Evolutionary conservation across 2,329 filamentous ascomycete species (phyloP), one percentile per base, ranked within the genome.

Genomic region (Ascocoryne sarcoides): DNA sequence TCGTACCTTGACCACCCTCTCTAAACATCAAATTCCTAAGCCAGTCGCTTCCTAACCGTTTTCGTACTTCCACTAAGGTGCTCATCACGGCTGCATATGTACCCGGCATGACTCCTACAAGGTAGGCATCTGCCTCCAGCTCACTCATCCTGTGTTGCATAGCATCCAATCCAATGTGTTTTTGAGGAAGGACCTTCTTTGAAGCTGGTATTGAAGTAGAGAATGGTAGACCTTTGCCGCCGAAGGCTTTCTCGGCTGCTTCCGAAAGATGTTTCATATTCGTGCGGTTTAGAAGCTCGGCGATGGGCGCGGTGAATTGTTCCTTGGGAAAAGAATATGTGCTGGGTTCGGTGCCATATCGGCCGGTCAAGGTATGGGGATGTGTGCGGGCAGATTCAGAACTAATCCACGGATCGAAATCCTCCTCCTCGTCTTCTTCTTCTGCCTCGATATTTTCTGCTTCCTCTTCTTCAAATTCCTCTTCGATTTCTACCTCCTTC

Each of bases 291-390:
- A 96, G 68, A 2, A 95, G 68, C 4, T 73, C 63, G 2, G 75
- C 70, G 14, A 94, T 79, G 0, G 88, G 88, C 3, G 73, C 65
- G 7, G 84, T 71, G 30, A 95, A 71, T 2, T 75, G 68, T n/a
- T 70, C 66, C 48, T 76, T 73, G 0, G 90, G 88, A 3, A 95
- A 65, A n/a, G 75, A 70, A 10, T 95, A 61, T 7, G 89, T 93
- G 30, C 73, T 73, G 2, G 89, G 84, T 16, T 68, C 71, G 1
- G 84, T 86, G 36, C 76, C 72, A 59, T 82, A 93, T 46, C 80
- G 78, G n/a, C 84, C 88, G 31, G 78, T 69, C 2, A 71, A 60
- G 0, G 88, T 94, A 43, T 86, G 69, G 3, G 81, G 79, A 61
- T 96, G 92, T 15, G 80, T 69, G 14, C 85, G 76, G 36, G 68